Base-by-base conservation (phyloP, 1,284 basidiomycete genomes). In the Irpex sp. region DNA sequence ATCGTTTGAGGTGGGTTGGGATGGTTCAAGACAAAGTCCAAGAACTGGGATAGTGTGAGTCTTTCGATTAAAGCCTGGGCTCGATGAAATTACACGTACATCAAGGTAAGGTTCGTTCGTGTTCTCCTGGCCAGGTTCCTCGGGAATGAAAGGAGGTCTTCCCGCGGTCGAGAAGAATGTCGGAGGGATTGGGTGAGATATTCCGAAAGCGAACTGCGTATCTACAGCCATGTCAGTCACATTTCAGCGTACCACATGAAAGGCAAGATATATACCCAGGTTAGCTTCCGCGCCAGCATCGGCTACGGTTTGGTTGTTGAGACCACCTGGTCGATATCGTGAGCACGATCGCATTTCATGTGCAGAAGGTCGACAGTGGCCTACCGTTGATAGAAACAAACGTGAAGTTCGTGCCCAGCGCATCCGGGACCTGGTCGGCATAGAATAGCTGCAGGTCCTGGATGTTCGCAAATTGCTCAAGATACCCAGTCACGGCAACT, bases 281-380 rank as follows among this genome's bases (percentile, higher is more conserved):
- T 90, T 81, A 12, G 90, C 90, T 72, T 93, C 91, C 4, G 67
- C 70, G 1, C 88, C 89, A 10, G 88, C 83, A 18, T 75, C 73
- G 0, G 71, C 68, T 16, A 75, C 63, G 39, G 68, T 83, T 71
- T 93, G 90, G 63, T 80, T 78, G 67, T 92, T 90, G 61, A 77
- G 57, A 3, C 84, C 87, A 58, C 82, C 86, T 68, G 36, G 33
- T 33, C 5, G 45, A 9, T 28, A 36, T 42, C 35, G 21, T 59
- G 23, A 54, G 58, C 3, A 33, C 12, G 23, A 58, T 16, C n/a
- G 5, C 39, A 14, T 45, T n/a, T n/a, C n/a, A 61, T 35, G 16
- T 28, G 6, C 3, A 9, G 10, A 57, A 19, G 45, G 36, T 10
- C 14, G 33, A 16, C n/a, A 18, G 10, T 35, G n/a, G 45, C 64